Conservation (phyloP, 371 early-diverging fungal species). For the Mucor lusitanicus region DNA sequence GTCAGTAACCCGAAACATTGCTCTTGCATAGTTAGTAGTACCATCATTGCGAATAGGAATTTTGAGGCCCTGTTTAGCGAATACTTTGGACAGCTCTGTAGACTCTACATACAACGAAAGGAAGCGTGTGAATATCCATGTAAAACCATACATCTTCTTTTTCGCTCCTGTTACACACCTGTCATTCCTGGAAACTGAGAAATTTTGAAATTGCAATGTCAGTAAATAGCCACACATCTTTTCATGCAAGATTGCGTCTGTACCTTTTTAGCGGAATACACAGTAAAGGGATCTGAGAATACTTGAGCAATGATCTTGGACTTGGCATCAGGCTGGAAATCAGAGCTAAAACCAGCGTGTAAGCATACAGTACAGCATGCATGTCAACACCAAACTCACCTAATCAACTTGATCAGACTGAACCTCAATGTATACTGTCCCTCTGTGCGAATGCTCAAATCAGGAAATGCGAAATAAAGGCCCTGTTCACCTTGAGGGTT, state of each 20-base stretch:
- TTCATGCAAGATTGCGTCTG: not conserved
- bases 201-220: not conserved
- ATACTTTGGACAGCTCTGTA: conserved; percentile 82
- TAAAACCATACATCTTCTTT: conserved; percentile 2
- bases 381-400: conserved; percentile 27
- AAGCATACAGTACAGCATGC: too few relatives aligned
- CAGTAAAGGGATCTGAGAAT: conserved; percentile 59
- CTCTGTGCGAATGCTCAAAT: conserved; percentile 86
- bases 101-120: conserved; percentile 67
- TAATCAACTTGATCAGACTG: conserved; percentile 50
- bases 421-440: conserved; percentile 86
- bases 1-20: not conserved
- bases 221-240: not conserved
- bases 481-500: conserved; percentile 76
- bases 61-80: conserved; percentile 92
- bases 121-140: not conserved
- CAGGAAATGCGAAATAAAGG: conserved; percentile 91
- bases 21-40: conserved; percentile 32
- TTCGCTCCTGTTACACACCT: conserved; percentile 26
- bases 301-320: conserved; percentile 62
- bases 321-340: conserved; percentile 54
- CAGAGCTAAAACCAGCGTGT: conserved; percentile 37
- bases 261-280: conserved; percentile 63
- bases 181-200: conserved; percentile 66
- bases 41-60: conserved; percentile 90